phyloP scores from a whole-genome alignment of 148 eudicot genomes.

The Chenopodium album region DNA sequence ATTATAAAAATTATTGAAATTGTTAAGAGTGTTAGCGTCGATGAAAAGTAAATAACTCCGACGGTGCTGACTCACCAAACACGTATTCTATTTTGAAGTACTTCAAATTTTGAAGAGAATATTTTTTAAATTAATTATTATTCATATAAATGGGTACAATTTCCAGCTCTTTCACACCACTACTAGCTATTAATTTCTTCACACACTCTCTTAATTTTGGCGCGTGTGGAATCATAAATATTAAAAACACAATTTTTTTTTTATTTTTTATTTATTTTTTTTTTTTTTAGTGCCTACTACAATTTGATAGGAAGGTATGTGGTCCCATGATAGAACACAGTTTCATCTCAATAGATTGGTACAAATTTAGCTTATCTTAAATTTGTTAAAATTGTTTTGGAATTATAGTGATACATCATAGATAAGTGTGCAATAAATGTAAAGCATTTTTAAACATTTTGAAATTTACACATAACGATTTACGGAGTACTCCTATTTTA shows the following conservation, averaged over 20 bases:
- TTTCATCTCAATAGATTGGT: neutral
- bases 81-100: neutral
- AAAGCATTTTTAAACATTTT: too few relatives aligned
- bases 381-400: too few relatives aligned
- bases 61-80: conserved; percentile 11
- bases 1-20: too few relatives aligned
- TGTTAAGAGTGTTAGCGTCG: conserved; percentile 15
- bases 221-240: conserved; percentile 20
- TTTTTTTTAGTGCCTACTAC: conserved; percentile 4
- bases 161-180: conserved; percentile 8
- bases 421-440: too few relatives aligned
- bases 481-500: too few relatives aligned
- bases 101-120: too few relatives aligned
- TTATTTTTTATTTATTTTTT: too few relatives aligned
- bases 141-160: neutral
- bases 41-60: conserved; percentile 18
- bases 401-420: too few relatives aligned
- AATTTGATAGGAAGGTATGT: neutral
- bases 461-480: too few relatives aligned
- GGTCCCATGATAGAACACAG: neutral
- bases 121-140: neutral
- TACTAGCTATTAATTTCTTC: neutral
- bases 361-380: too few relatives aligned
- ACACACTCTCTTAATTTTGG: neutral
- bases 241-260: too few relatives aligned